Base-by-base conservation (phyloP, 2,329 filamentous ascomycete species). In the Pochonia chlamydosporia region DNA sequence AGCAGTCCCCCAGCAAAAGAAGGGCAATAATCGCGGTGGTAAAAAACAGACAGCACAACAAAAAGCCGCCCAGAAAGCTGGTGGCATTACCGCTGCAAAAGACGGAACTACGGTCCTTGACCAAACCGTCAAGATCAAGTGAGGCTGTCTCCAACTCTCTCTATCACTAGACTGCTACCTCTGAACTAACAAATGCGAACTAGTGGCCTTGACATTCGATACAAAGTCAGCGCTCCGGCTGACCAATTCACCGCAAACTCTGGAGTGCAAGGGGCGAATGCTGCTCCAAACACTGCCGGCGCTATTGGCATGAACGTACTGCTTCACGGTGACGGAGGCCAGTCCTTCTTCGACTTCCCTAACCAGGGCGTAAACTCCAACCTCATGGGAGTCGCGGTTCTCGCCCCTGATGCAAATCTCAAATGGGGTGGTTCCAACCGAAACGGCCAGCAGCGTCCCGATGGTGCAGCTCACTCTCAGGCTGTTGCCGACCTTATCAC, bases 241-340 rank as follows among this genome's bases (percentile, higher is more conserved):
- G 64, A 72, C 48, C 70, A 75, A 46, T 81, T 82, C 63, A 72
- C 74, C 4, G 57, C 70, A 2, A 63, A 60, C 10, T 74, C 74
- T 4, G 71, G 73, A 33, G 72, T 81, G 1, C 57, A 66, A n/a
- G 76, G 75, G 30, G 75, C 56, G 7, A 49, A 59, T 20, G 64
- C 60, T 43, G 50, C 37, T 1, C 54, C 65, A 18, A 56, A 56
- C 25, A 48, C 56, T 20, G 54, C 53, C 0, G 70, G 72, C 5
- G 52, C 62, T 6, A 62, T 76, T 25, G 76, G 75, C 43, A 65
- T 78, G 6, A 81, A 81, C 54, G 72, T 82, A 13, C 70, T 82
- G 30, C 69, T 82, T 3, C 78, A 82, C 58, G 78, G 78, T 43
- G 78, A 82, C 56, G 78, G 78, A 36, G 78, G 78, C 6, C 73